Percentiles rank a stretch among this genome's conserved stretches.
Conservation (phyloP, 73 alveolate genomes). For the Paramecium biaurelia region DNA sequence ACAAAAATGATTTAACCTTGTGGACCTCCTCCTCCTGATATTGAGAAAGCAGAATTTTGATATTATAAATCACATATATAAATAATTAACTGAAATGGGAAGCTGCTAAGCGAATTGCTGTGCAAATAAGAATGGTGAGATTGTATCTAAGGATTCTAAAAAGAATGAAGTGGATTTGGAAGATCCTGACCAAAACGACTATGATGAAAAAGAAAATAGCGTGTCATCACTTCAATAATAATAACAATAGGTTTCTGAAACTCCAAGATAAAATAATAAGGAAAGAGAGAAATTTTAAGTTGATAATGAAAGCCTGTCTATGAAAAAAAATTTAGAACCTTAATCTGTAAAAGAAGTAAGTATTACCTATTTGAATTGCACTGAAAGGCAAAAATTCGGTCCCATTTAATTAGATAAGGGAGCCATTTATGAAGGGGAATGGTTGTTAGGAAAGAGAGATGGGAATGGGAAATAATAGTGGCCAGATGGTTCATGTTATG, state of each 20-base stretch:
- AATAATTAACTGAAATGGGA: constrained; percentile 37
- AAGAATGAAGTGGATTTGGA: neutral
- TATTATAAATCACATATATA: neutral
- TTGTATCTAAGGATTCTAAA: neutral
- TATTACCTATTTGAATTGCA: constrained; percentile 7
- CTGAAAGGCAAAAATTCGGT: constrained; percentile 63
- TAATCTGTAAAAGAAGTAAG: neutral
- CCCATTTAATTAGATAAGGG: constrained; percentile 68
- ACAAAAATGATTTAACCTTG: constrained; percentile 91
- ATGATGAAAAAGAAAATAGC: neutral
- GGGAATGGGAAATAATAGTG: constrained; percentile 73
- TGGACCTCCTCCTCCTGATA: constrained; percentile 83
- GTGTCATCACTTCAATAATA: neutral
- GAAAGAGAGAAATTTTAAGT: neutral
- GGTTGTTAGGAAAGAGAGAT: constrained; percentile 70
- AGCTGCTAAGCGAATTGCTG: neutral
- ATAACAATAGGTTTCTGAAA: neutral
- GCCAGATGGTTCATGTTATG: constrained; percentile 76
- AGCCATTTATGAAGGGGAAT: constrained; percentile 70
- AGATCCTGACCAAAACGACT: neutral
- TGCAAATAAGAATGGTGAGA: neutral
- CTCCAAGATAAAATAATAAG: constrained; percentile 4
- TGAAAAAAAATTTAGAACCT: neutral
- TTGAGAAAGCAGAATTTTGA: constrained; percentile 51
- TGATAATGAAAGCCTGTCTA: neutral